Evolutionary conservation across 164 flowering plant genomes (phyloP).

Genomic region (Malania oleifera): DNA sequence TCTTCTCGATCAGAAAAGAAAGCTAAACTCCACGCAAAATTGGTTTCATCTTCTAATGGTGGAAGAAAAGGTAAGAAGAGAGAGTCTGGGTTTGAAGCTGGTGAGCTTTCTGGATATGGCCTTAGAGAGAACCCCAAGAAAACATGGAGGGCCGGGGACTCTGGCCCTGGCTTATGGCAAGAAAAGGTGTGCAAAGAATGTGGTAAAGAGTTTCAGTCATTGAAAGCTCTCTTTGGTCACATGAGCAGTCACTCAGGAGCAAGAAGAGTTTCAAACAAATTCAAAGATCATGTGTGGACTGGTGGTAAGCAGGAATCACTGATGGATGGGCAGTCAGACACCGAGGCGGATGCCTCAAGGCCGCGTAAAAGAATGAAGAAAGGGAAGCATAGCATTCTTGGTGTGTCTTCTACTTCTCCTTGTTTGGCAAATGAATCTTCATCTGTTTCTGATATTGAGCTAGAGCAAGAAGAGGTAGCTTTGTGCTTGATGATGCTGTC

Average conservation of each 20-base stretch:
- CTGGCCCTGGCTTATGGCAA: conserved; percentile 10
- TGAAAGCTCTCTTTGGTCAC: conserved; percentile 80
- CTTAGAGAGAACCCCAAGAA: conserved; percentile 61
- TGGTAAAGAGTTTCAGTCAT: conserved; percentile 71
- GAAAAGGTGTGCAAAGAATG: conserved; percentile 59
- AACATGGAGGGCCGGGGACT: conserved; percentile 54
- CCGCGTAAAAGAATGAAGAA: conserved; percentile 37
- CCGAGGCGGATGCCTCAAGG: conserved; percentile 37
- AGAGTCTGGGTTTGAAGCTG: conserved; percentile 13
- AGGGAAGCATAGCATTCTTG: conserved; percentile 25
- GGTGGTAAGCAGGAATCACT: conserved; percentile 31
- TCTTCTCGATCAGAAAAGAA: conserved; percentile 15
- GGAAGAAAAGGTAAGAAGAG: conserved; percentile 10
- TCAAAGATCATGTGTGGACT: conserved; percentile 33
- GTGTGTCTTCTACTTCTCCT: conserved; percentile 23
- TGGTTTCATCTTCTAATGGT: conserved; percentile 5
- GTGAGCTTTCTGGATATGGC: conserved; percentile 30
- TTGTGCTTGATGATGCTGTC: conserved; percentile 83
- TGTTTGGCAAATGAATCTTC: conserved; percentile 37
- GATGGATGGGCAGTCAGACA: conserved; percentile 52
- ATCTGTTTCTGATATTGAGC: conserved; percentile 57
- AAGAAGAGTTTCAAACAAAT: conserved; percentile 17
- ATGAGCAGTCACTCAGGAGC: conserved; percentile 76
- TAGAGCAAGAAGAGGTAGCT: conserved; percentile 75
- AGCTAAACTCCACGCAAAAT: conserved; percentile 1